Evolutionary conservation across 306 rosid species (phyloP), one percentile per base, ranked within the genome.

Genomic region (Prunus davidiana): DNA sequence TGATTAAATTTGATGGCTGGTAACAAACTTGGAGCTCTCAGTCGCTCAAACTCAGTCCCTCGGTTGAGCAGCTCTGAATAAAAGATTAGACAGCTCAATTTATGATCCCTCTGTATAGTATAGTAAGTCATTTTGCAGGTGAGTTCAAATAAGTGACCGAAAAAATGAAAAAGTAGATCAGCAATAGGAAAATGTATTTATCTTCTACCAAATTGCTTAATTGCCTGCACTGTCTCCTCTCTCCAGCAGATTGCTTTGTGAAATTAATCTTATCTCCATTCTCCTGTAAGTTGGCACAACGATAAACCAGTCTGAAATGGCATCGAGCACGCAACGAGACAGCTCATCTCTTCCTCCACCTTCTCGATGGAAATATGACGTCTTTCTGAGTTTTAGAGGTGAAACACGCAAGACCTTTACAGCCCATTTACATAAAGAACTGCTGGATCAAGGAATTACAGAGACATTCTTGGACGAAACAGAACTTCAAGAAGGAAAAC

Each of bases 361-460:
- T 14, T 32, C 34, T 16, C 0, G 4, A 10, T 57, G 63, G 63
- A 43, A 12, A 5, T 20, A n/a, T 12, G 32, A 45, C 3, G 55
- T 67, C 16, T 67, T 67, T n/a, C 4, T 67, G 38, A 67, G 72
- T 67, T 67, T 67, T 20, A 67, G 34, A 13, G 72, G 72, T n/a
- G 72, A 67, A 12, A 67, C 72, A 1, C 72, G 72, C 72, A 20
- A 20, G 2, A 2, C 9, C 13, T 67, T 67, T n/a, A 67, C 34
- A 0, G 55, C 50, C 27, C 34, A 43, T 45, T 49, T 67, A 47
- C 4, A 15, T 13, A 2, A 46, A 0, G 30, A 47, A n/a, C 22
- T 45, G 72, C 9, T 12, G 4, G 8, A 12, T 11, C 25, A 41
- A 67, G 72, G 72, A 67, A 19, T 67, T 22, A 13, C 63, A 9